These are phyloP conservation scores for Rhizopus arrhizus DNA, from an alignment of 371 early-diverging fungal genomes.

Conservation along the genomic window DNA sequence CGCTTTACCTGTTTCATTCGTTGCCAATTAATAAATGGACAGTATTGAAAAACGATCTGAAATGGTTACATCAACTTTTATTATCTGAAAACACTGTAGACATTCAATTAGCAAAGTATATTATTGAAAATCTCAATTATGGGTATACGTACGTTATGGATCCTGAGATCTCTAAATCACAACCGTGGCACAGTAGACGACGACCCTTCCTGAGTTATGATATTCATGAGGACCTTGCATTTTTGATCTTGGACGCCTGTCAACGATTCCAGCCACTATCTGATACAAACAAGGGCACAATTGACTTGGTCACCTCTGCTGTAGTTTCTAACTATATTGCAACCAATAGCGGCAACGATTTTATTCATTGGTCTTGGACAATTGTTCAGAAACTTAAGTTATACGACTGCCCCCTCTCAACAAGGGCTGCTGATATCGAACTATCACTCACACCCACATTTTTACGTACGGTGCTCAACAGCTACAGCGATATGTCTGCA, in stretches of 20 bases:
- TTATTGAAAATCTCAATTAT: conserved; percentile 53
- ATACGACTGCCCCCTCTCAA: conserved; percentile 46
- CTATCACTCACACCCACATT: conserved; percentile 36
- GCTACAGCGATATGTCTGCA: conserved; percentile 27
- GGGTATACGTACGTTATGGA: conserved; percentile 26
- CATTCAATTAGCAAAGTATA: conserved; percentile 45
- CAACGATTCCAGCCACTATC: conserved; percentile 38
- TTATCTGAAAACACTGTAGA: conserved; percentile 26
- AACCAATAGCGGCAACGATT: conserved; percentile 23
- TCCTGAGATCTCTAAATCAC: conserved; percentile 27
- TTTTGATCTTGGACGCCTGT: conserved; percentile 42
- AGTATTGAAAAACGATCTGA: conserved; percentile 44
- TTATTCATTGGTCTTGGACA: conserved; percentile 59
- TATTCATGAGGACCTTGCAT: conserved; percentile 47
- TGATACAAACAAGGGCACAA: conserved; percentile 26
- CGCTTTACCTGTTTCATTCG: conserved; percentile 56
- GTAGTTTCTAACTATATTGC: conserved; percentile 34
- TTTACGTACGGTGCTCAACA: conserved; percentile 38
- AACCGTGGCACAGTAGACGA: conserved; percentile 38
- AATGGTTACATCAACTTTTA: conserved; percentile 41
- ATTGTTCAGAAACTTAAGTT: conserved; percentile 45
- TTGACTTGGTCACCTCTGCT: conserved; percentile 32
- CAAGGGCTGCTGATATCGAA: conserved; percentile 37
- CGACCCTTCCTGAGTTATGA: conserved; percentile 28
- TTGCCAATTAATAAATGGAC: conserved; percentile 51